These are phyloP conservation scores for Funneliformis geosporum DNA, from an alignment of 192 early-diverging fungal species.

Conservation along the genomic window DNA sequence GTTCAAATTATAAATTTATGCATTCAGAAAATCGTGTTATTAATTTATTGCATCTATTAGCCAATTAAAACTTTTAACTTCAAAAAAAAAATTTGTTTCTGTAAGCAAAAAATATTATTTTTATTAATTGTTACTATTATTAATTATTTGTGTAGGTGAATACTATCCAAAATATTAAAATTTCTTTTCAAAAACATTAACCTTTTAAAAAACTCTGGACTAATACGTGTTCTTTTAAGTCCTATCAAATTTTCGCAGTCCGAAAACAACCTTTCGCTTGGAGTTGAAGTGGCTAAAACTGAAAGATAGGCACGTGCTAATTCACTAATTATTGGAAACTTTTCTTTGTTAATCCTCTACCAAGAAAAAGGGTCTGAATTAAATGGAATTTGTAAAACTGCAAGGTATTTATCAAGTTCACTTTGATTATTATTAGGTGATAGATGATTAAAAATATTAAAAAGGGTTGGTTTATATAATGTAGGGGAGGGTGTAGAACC, in stretches of 20 bases:
- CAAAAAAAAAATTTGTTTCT: too few species aligned
- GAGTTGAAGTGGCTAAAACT: neutral
- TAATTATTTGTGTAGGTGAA: too few species aligned
- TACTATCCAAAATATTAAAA: neutral
- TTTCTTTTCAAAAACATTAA: neutral
- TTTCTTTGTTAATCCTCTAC: neutral
- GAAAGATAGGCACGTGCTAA: neutral
- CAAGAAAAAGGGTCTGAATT: neutral
- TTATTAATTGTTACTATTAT: too few species aligned
- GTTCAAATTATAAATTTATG: too few species aligned
- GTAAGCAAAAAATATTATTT: too few species aligned
- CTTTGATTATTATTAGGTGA: neutral
- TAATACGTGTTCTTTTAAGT: neutral
- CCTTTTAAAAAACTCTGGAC: neutral
- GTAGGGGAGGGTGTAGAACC: too few species aligned
- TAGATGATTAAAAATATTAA: neutral
- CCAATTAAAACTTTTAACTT: too few species aligned
- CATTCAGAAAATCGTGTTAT: too few species aligned
- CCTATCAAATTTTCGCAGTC: neutral
- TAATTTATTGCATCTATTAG: too few species aligned
- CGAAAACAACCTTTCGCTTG: neutral
- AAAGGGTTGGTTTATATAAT: too few species aligned
- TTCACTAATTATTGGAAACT: neutral
- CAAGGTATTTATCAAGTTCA: conserved; percentile 2
- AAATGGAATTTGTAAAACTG: neutral